These are phyloP conservation scores for Thecamonas trahens DNA, from an alignment of 78 protist genomes.

Conservation along the genomic window DNA sequence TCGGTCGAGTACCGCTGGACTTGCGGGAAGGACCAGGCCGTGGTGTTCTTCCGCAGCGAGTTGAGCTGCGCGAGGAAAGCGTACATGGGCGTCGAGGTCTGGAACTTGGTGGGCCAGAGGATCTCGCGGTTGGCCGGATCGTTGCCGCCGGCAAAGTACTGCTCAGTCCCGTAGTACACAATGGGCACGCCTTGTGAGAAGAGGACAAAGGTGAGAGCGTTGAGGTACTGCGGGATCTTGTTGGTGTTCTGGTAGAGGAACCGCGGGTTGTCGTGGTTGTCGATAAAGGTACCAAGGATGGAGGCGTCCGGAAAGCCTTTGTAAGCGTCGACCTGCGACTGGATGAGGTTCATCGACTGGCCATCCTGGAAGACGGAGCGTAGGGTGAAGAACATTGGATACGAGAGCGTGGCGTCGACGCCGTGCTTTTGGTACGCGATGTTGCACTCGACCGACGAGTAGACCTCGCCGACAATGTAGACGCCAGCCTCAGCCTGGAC, in stretches of 20 bases:
- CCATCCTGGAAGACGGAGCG: slow-evolving; percentile 38
- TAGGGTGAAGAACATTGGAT: slow-evolving; percentile 77
- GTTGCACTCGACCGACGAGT: not conserved
- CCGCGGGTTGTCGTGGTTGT: slow-evolving; percentile 85
- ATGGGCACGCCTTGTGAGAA: slow-evolving; percentile 65
- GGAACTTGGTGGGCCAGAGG: slow-evolving; percentile 61
- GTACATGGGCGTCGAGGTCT: slow-evolving; percentile 21
- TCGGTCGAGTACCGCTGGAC: slow-evolving; percentile 44
- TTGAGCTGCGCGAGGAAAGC: slow-evolving; percentile 19
- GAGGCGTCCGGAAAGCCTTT: not conserved
- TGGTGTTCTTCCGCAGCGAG: not conserved
- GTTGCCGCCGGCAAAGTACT: slow-evolving; percentile 55
- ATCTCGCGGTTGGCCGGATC: slow-evolving; percentile 78
- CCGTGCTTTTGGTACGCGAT: slow-evolving; percentile 3
- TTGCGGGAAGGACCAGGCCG: slow-evolving; percentile 16
- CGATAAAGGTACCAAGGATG: slow-evolving; percentile 52
- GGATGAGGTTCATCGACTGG: slow-evolving; percentile 58
- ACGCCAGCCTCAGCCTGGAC: not conserved
- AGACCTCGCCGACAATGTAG: slow-evolving; percentile 40
- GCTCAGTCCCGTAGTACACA: slow-evolving; percentile 87
- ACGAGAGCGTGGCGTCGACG: slow-evolving; percentile 56
- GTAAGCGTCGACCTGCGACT: not conserved
- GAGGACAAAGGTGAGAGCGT: not conserved
- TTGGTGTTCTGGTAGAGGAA: slow-evolving; percentile 36
- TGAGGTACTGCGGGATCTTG: not conserved